Base-by-base conservation (phyloP, 352 stramenopile genomes). In the Globisporangium ultimum region DNA sequence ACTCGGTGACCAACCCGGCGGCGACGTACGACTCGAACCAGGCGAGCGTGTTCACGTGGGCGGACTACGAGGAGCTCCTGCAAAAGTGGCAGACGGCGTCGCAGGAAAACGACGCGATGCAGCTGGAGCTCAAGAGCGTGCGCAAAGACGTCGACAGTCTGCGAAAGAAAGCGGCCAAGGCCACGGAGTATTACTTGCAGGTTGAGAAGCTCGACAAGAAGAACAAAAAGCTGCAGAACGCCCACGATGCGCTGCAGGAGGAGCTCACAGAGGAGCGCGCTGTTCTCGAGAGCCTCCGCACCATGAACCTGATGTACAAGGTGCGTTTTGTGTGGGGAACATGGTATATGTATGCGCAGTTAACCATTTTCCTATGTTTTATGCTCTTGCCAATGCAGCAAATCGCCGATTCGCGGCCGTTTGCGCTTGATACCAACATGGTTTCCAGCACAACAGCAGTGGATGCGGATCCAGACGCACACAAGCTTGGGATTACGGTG, bases 281-380 rank as follows among this genome's bases (percentile, higher is more conserved):
- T 20, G 58, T 93, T 14, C 71, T 85, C 42, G 79, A 89, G 41
- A 93, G 84, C 62, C 61, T 88, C 2, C 74, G 73, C 12, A 76
- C 76, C 2, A 86, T 87, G 68, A 84, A 83, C 45, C 51, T 83
- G 1, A 81, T 84, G 64, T 89, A 89, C 59, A 89, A 87, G 65
- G 68, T 76, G 63, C 22, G 41, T 32, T 36, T 17, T 38, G n/a
- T 59, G n/a, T 48, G 36, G 47, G 12, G 7, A 6, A 32, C n/a
- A n/a, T n/a, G 2, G 36, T 22, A 13, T 40, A 10, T 57, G 22
- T 36, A 28, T 28, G 6, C 20, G n/a, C 32, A 18, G 18, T 28
- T 61, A 12, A 43, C 38, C 11, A 32, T 32, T 43, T 43, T 34
- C 24, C 22, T 45, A 12, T 58, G 17, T 42, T 21, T 10, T 36